A percentile compares a stretch with the other conserved stretches of the same genome.
Evolutionary conservation across 2,329 filamentous ascomycete species (phyloP).

Genomic region (Fusarium vanettenii): DNA sequence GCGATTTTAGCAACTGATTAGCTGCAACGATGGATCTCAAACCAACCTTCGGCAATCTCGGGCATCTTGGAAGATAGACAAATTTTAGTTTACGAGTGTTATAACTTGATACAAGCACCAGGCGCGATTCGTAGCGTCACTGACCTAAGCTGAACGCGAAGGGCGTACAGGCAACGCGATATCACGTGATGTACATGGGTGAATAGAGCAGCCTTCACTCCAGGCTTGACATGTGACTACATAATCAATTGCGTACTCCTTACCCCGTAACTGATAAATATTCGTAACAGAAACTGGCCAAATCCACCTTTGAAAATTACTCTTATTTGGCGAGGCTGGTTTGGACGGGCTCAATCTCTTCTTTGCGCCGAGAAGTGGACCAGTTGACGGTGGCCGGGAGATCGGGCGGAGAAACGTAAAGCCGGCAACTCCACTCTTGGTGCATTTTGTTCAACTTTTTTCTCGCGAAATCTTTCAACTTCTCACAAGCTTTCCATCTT

Average conservation of each 20-base stretch:
- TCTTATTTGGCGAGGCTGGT: neutral
- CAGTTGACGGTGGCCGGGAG: neutral
- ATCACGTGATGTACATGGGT: constrained; percentile 37
- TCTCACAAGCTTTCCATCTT: constrained; percentile 31
- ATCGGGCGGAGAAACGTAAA: constrained; percentile 29
- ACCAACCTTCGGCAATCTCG: constrained; percentile 70
- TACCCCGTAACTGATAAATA: neutral
- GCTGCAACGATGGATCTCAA: constrained; percentile 3
- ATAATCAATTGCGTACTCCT: neutral
- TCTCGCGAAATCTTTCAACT: constrained; percentile 39
- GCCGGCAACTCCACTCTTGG: constrained; percentile 28
- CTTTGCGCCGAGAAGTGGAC: constrained; percentile 7
- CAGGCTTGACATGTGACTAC: neutral
- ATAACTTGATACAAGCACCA: neutral
- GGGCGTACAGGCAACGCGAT: constrained; percentile 23
- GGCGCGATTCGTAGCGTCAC: constrained; percentile 19
- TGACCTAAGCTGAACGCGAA: constrained; percentile 3
- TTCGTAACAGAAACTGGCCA: neutral
- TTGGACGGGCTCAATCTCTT: neutral
- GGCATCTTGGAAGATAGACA: constrained; percentile 59
- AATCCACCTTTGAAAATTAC: neutral
- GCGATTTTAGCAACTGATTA: constrained; percentile 3
- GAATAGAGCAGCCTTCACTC: neutral
- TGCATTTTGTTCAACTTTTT: constrained; percentile 45
- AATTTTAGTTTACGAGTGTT: neutral